phyloP scores from a whole-genome alignment of 371 early-diverging fungal species.

The Mucor plumbeus region DNA sequence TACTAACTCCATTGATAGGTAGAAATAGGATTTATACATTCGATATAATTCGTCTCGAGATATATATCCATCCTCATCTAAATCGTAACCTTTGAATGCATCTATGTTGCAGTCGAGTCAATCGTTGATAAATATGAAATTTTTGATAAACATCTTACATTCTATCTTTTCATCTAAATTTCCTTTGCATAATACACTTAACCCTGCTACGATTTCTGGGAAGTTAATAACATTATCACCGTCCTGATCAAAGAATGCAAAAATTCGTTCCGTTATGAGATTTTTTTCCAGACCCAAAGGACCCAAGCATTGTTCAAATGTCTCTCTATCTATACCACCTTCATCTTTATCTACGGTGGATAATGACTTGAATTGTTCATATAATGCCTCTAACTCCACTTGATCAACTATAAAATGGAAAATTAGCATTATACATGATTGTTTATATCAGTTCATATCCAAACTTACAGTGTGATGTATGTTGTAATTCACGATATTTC shows the following conservation, averaged over 20 bases:
- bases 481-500: conserved; percentile 55
- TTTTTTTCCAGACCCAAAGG: conserved; percentile 86
- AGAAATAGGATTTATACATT: conserved; percentile 92
- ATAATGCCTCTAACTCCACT: conserved; percentile 85
- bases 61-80: conserved; percentile 88
- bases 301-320: conserved; percentile 88
- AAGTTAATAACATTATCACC: conserved; percentile 78
- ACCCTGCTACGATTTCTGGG: conserved; percentile 82
- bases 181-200: conserved; percentile 86
- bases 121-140: no score
- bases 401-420: conserved; percentile 65
- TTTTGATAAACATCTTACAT: conserved; percentile 52
- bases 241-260: conserved; percentile 89
- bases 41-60: conserved; percentile 84
- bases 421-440: no score
- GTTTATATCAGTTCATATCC: neutral
- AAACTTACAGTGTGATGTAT: conserved; percentile 73
- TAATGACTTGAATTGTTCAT: conserved; percentile 83
- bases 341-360: conserved; percentile 65
- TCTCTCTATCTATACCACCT: conserved; percentile 79
- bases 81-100: conserved; percentile 91
- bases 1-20: conserved; percentile 86
- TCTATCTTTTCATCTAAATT: conserved; percentile 87
- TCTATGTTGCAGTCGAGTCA: conserved; percentile 43
- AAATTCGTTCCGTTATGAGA: conserved; percentile 86